Percentiles rank a stretch among this genome's conserved stretches.
Conservation (phyloP, 805 yeast genomes). For the Ogataea minuta region DNA sequence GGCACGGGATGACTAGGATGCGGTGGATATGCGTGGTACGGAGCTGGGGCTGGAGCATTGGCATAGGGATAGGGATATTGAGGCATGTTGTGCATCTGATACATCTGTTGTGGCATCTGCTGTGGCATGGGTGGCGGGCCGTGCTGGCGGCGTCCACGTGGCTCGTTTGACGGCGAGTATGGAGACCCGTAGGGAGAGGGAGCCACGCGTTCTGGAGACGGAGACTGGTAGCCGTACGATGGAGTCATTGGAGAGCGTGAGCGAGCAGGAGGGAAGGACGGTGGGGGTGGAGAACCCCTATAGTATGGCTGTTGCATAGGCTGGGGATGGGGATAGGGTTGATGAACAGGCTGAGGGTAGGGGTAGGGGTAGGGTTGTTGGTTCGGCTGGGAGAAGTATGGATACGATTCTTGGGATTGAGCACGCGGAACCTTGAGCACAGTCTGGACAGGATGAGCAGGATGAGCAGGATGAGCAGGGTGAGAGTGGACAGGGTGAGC, state of each 20-base stretch:
- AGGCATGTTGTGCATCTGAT: slow-evolving; percentile 1
- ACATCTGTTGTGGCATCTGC: background rate
- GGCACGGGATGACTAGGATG: background rate
- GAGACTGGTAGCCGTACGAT: background rate
- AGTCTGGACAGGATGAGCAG: too few relatives aligned
- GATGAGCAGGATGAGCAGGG: too few relatives aligned
- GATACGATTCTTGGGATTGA: too few relatives aligned
- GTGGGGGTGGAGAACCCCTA: too few relatives aligned
- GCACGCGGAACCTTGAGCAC: too few relatives aligned
- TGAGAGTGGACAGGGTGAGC: too few relatives aligned
- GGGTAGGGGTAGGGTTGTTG: too few relatives aligned
- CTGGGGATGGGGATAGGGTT: background rate
- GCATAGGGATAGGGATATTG: slow-evolving; percentile 5
- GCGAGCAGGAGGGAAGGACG: too few relatives aligned
- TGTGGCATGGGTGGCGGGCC: background rate
- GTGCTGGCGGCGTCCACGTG: slow-evolving; percentile 15
- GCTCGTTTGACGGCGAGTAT: slow-evolving; percentile 4
- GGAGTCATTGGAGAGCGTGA: slow-evolving; percentile 1
- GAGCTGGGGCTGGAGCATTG: slow-evolving; percentile 32
- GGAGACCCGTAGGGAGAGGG: slow-evolving; percentile 9
- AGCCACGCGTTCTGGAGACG: slow-evolving; percentile 6
- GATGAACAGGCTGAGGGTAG: too few relatives aligned
- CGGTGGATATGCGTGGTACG: slow-evolving; percentile 10
- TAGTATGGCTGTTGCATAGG: background rate
- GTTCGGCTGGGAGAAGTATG: too few relatives aligned